Base-by-base conservation (phyloP, 169 alveolate species). In the Babesia caballi region DNA sequence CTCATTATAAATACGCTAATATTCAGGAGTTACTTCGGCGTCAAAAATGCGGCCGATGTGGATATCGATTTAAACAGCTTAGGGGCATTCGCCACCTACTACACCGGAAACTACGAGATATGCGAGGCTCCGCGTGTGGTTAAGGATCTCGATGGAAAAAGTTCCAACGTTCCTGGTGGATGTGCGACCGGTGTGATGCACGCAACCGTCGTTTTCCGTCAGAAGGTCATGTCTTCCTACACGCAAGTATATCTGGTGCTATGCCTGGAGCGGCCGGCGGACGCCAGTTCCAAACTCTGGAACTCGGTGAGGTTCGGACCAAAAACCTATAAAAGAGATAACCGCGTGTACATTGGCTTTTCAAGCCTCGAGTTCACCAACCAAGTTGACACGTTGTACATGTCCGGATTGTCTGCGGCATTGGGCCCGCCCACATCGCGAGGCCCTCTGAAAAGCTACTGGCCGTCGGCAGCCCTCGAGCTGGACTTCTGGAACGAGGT, bases 171-270 rank as follows among this genome's bases (percentile, higher is more conserved):
- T 11, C 49, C 27, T 4, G 56, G 35, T n/a, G 32, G 54, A 2
- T 78, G 86, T 49, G 12, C 23, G 6, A 57, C 23, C 14, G 86
- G 86, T 1, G 25, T 5, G 17, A 61, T 78, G 82, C 81, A 78
- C 38, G 44, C 71, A 21, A 57, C 75, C 12, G 30, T 67, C 2
- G 4, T 78, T 12, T 78, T 60, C 56, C 60, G 63, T 14, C 69
- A 68, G 15, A 67, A 66, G 54, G 66, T 12, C 11, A 21, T 78
- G 32, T 68, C 58, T 44, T 61, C 81, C 23, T 67, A 23, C 32
- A 46, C 19, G 42, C 27, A 49, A 44, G 57, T 68, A 32, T 78
- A 68, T 44, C 21, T 61, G 41, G 32, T 57, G 23, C 9, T 78
- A 8, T 53, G 71, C 33, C 27, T 78, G 6, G 86, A 78, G 59